Evolutionary conservation across 768 basidiomycete genomes (phyloP).

Genomic region (Coprinellus micaceus): DNA sequence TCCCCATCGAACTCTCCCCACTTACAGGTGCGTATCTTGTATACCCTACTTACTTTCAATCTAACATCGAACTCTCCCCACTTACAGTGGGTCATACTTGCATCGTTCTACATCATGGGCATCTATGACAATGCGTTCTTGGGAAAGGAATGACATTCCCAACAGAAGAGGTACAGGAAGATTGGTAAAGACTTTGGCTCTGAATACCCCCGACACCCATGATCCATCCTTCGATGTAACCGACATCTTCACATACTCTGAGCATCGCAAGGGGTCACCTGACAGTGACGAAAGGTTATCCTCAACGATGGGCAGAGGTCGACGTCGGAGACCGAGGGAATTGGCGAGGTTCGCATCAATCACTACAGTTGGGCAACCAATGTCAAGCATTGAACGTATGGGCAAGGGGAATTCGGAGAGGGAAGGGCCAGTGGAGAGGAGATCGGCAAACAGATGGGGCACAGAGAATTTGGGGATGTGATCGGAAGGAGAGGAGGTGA

Average conservation of each 20-base stretch:
- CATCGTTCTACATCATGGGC: too few species aligned
- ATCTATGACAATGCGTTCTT: slow-evolving; percentile 18
- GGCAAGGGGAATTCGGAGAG: slow-evolving; percentile 8
- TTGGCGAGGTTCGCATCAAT: slow-evolving; percentile 13
- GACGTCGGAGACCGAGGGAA: slow-evolving; percentile 13
- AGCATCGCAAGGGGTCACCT: slow-evolving; percentile 10
- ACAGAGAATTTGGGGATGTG: neutral
- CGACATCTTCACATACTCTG: slow-evolving; percentile 19
- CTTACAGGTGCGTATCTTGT: too few species aligned
- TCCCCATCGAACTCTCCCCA: too few species aligned
- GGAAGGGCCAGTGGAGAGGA: neutral
- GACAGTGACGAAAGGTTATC: slow-evolving; percentile 17
- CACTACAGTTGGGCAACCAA: slow-evolving; percentile 20
- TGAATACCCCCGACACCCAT: slow-evolving; percentile 16
- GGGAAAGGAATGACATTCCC: slow-evolving; percentile 21
- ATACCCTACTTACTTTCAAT: too few species aligned
- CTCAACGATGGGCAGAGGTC: slow-evolving; percentile 15
- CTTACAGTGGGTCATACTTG: too few species aligned
- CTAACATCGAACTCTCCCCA: too few species aligned
- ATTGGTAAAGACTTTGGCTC: slow-evolving; percentile 16
- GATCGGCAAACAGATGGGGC: slow-evolving; percentile 1
- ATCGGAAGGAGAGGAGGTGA: slow-evolving; percentile 3
- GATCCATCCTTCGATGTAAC: slow-evolving; percentile 11
- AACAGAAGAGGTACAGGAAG: slow-evolving; percentile 21
- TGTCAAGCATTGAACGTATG: slow-evolving; percentile 15